Percentiles rank a stretch among this genome's conserved stretches.
Evolutionary conservation across 2,329 filamentous ascomycete species (phyloP).

Genomic region (Alternaria novae-zelandiae): DNA sequence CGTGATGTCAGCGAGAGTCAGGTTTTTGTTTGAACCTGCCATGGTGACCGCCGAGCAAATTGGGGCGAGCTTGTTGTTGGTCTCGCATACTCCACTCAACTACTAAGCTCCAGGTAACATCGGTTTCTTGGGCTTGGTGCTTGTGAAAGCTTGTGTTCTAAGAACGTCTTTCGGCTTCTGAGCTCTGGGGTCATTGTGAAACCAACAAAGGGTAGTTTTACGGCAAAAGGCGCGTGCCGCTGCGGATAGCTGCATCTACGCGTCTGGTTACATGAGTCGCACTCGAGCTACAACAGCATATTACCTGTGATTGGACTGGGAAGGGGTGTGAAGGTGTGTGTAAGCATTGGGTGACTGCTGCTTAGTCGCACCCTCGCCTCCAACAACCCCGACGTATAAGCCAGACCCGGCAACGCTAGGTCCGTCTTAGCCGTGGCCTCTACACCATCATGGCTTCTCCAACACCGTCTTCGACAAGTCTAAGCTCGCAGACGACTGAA

Average conservation of each 20-base stretch:
- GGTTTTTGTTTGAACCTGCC: not conserved
- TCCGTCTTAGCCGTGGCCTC: not conserved
- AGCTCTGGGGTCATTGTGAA: not conserved
- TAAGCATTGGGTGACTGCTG: not conserved
- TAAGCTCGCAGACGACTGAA: not conserved
- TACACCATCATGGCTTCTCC: not conserved
- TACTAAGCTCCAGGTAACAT: not conserved
- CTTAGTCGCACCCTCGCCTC: not conserved
- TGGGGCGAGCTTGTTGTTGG: not conserved
- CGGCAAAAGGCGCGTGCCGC: not conserved
- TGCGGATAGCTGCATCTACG: not conserved
- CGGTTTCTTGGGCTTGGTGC: not conserved
- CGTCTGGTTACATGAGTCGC: not conserved
- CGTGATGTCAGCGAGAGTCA: conserved; percentile 8
- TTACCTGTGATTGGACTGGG: not conserved
- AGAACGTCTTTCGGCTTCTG: not conserved
- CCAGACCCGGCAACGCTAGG: not conserved
- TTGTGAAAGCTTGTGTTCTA: not conserved
- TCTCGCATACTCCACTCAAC: not conserved
- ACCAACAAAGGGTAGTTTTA: accelerated
- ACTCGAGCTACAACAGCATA: not conserved
- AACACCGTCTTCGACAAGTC: not conserved
- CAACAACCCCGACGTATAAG: not conserved
- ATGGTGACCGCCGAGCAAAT: not conserved
- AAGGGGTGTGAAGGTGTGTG: not conserved